Evolutionary conservation across 345 rosid genomes (phyloP).

Genomic region (Balakata baccata): DNA sequence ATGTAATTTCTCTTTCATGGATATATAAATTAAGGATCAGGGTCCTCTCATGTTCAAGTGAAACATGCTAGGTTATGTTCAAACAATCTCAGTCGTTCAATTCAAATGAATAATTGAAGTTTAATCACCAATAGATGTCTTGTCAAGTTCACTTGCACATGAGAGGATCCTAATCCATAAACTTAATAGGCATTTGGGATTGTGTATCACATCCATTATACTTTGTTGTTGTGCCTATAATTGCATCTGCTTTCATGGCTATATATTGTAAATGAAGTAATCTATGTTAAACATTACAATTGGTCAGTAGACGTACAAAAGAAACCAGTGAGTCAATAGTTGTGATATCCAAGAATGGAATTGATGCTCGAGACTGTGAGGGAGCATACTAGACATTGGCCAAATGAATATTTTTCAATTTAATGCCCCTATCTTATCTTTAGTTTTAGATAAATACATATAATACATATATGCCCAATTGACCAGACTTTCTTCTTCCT

Average conservation of each 20-base stretch:
- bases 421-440: too few species aligned
- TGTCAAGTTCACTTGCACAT: neutral
- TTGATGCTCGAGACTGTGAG: neutral
- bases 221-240: neutral
- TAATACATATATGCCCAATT: too few species aligned
- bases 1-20: neutral
- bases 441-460: neutral
- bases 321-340: neutral
- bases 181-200: neutral
- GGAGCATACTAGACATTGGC: neutral
- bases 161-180: neutral
- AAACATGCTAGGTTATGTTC: neutral
- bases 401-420: too few species aligned
- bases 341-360: neutral
- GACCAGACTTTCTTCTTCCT: neutral
- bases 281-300: neutral
- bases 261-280: neutral
- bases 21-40: conserved; percentile 9
- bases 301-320: neutral
- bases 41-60: neutral
- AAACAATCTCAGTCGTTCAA: neutral
- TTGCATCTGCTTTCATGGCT: neutral
- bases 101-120: neutral
- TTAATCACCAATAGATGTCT: too few species aligned
- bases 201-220: neutral